A percentile compares a stretch with the other conserved stretches of the same genome.
These are phyloP conservation scores for Agrocybe praecox DNA, from an alignment of 768 basidiomycete genomes.

Conservation along the genomic window DNA sequence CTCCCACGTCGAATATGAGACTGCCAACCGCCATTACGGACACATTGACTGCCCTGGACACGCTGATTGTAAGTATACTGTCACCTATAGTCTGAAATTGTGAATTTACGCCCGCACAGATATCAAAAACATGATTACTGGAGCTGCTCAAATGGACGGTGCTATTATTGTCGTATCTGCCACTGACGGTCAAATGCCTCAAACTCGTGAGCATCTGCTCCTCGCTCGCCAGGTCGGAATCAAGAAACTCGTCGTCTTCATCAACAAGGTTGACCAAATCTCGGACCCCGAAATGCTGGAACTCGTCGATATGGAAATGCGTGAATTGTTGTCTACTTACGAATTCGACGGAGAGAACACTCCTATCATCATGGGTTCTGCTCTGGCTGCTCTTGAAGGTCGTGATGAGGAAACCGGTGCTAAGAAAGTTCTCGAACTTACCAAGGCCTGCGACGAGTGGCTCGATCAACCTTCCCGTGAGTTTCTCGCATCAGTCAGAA, in stretches of 20 bases:
- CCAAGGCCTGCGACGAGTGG: conserved; percentile 91
- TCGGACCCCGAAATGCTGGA: conserved; percentile 98
- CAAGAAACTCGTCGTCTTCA: conserved; percentile 96
- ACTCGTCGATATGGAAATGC: conserved; percentile 99
- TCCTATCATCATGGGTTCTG: conserved; percentile 98
- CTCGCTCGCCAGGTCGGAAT: conserved; percentile 98
- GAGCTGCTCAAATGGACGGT: conserved; percentile 97
- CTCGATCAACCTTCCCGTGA: conserved; percentile 89
- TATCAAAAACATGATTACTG: conserved; percentile 99
- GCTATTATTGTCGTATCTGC: conserved; percentile 97
- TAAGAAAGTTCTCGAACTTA: conserved; percentile 78
- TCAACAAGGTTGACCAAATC: conserved; percentile 99
- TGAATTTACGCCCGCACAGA: conserved; percentile 41
- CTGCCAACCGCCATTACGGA: conserved; percentile 85
- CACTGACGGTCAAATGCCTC: conserved; percentile 99
- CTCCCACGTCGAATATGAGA: conserved; percentile 98
- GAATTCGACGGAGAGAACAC: conserved; percentile 97
- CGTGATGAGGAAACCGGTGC: conserved; percentile 79
- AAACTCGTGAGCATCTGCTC: conserved; percentile 97
- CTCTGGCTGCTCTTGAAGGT: conserved; percentile 91
- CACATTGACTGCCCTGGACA: conserved; percentile 99
- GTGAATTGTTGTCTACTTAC: conserved; percentile 89
- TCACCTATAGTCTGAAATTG: conserved; percentile 8
- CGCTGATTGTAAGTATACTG: conserved; percentile 74
- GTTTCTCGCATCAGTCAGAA: conserved; percentile 20